Percentiles rank a stretch among this genome's conserved stretches.
These are phyloP conservation scores for Ustilago hordei DNA, from an alignment of 1,284 basidiomycete species.

Conservation along the genomic window DNA sequence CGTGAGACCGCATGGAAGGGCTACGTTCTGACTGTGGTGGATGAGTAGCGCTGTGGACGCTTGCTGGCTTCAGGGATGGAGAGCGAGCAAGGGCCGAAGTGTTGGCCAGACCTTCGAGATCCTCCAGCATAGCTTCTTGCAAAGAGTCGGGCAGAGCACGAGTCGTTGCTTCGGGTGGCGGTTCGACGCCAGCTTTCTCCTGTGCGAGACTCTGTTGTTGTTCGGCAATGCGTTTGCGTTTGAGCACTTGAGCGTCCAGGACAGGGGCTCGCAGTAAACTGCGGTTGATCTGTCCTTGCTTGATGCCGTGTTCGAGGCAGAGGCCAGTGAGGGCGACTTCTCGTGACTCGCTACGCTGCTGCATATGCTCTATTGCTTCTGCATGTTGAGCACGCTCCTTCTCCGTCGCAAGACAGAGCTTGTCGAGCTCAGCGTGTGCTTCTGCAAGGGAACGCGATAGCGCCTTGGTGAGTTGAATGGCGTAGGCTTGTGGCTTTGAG, in stretches of 20 bases:
- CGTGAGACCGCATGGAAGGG: constrained; percentile 35
- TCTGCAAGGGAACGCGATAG: constrained; percentile 39
- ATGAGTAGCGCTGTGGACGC: constrained; percentile 22
- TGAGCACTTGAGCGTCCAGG: constrained; percentile 48
- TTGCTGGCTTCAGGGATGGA: constrained; percentile 32
- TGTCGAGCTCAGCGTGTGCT: constrained; percentile 31
- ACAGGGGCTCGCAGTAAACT: constrained; percentile 48
- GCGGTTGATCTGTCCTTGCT: constrained; percentile 54
- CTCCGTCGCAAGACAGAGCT: constrained; percentile 9
- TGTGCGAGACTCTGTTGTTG: constrained; percentile 37
- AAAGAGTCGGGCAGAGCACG: constrained; percentile 55
- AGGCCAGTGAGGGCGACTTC: constrained; percentile 46
- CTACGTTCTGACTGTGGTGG: constrained; percentile 14
- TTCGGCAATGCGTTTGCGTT: constrained; percentile 43
- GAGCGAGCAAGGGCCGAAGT: constrained; percentile 23
- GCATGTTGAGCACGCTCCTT: constrained; percentile 29
- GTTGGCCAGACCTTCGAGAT: constrained; percentile 44
- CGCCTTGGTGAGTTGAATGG: constrained; percentile 37
- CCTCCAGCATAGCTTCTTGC: constrained; percentile 65
- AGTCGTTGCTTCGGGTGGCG: constrained; percentile 19
- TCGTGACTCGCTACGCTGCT: constrained; percentile 45
- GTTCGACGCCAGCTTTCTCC: constrained; percentile 24
- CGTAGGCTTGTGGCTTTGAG: constrained; percentile 19
- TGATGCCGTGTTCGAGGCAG: constrained; percentile 55
- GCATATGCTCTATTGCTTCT: constrained; percentile 33